These are phyloP conservation scores for Starmerella sp. DNA, from an alignment of 805 yeast genomes.

Conservation along the genomic window DNA sequence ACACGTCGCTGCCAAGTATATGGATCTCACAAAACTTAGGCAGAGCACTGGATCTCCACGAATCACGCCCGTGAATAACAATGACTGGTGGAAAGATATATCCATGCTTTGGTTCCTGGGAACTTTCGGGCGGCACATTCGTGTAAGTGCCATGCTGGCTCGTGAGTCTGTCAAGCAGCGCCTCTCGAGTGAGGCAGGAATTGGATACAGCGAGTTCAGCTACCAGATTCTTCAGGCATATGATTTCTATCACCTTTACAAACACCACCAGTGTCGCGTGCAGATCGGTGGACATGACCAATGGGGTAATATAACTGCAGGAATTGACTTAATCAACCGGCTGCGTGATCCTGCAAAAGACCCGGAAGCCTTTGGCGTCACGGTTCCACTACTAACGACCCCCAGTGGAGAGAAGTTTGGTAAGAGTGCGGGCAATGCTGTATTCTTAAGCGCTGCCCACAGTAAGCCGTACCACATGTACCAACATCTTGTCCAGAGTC, in stretches of 20 bases:
- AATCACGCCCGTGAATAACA: constrained; percentile 44
- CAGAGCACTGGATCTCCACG: not conserved
- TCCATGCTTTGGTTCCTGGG: constrained; percentile 68
- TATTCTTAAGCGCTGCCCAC: constrained; percentile 63
- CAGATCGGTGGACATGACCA: constrained; percentile 96
- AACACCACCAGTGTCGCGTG: constrained; percentile 44
- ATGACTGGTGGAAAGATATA: constrained; percentile 76
- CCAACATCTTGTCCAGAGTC: constrained; percentile 70
- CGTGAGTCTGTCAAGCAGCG: constrained; percentile 79
- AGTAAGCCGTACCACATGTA: constrained; percentile 75
- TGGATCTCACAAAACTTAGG: constrained; percentile 8
- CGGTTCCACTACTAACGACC: constrained; percentile 82
- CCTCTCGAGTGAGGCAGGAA: constrained; percentile 54
- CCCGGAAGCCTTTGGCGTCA: constrained; percentile 51
- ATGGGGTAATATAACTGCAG: constrained; percentile 97
- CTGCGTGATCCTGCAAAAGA: constrained; percentile 27
- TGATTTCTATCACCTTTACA: constrained; percentile 76
- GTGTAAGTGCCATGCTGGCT: constrained; percentile 77
- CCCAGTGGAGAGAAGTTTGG: constrained; percentile 90
- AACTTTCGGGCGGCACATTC: constrained; percentile 60
- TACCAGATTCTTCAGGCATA: constrained; percentile 89
- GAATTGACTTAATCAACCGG: constrained; percentile 72
- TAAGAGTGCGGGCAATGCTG: constrained; percentile 93
- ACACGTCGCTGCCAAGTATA: constrained; percentile 47
- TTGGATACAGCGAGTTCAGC: constrained; percentile 89